phyloP scores from a whole-genome alignment of 495 filamentous ascomycete species.

The Poronia punctata region DNA sequence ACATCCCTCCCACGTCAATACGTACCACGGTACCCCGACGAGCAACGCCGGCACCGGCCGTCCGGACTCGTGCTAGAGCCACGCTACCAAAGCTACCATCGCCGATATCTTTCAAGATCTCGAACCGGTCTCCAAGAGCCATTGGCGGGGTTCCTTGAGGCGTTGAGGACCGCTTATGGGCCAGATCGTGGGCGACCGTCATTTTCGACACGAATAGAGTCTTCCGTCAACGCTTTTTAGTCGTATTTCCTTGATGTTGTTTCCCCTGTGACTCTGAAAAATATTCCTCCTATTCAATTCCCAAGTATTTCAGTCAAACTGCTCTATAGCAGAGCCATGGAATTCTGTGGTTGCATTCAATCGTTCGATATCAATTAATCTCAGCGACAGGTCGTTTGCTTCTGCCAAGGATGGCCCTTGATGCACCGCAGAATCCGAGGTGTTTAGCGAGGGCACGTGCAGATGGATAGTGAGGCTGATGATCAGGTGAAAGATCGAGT shows the following conservation, averaged over 20 bases:
- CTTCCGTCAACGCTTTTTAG: not conserved
- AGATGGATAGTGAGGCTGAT: constrained; percentile 1
- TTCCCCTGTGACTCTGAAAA: constrained; percentile 10
- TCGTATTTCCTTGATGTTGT: constrained; percentile 1
- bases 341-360: constrained; percentile 21
- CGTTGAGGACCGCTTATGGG: constrained; percentile 50
- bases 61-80: constrained; percentile 81
- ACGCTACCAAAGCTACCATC: constrained; percentile 99
- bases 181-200: constrained; percentile 60
- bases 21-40: constrained; percentile 88
- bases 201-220: constrained; percentile 47
- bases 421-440: constrained; percentile 4
- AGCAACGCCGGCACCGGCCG: constrained; percentile 79
- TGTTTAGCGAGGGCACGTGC: not conserved
- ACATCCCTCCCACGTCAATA: constrained; percentile 9
- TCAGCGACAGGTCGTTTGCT: not conserved
- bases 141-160: constrained; percentile 35
- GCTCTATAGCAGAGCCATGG: constrained; percentile 27
- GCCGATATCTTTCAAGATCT: constrained; percentile 95
- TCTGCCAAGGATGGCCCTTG: constrained; percentile 5
- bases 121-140: constrained; percentile 79
- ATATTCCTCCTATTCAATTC: constrained; percentile 10
- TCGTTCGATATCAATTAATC: constrained; percentile 1
- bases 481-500: not conserved
- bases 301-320: constrained; percentile 2